phyloP scores from a whole-genome alignment of 2,329 filamentous ascomycete species.

The Cercospora zeina region DNA sequence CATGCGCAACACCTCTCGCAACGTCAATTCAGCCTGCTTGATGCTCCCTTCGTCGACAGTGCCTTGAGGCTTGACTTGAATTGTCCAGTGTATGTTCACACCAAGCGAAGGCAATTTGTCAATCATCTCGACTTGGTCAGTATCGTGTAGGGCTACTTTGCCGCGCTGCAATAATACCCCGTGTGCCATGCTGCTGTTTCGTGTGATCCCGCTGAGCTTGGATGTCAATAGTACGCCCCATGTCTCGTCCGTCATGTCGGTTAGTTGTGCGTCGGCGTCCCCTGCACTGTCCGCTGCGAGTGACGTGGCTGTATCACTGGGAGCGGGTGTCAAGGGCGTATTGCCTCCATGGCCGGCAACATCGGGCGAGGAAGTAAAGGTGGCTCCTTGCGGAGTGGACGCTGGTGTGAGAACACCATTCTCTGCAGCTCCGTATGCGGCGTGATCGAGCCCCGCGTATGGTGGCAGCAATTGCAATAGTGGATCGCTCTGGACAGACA shows the following conservation, averaged over 20 bases:
- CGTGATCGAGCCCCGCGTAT: slow-evolving; percentile 8
- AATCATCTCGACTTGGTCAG: slow-evolving; percentile 1
- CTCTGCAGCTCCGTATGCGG: slow-evolving; percentile 27
- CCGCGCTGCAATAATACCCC: slow-evolving; percentile 49
- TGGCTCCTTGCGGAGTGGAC: slow-evolving; percentile 58
- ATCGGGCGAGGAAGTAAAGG: slow-evolving; percentile 37
- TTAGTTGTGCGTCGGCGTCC: slow-evolving; percentile 66
- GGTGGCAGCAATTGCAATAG: slow-evolving; percentile 29
- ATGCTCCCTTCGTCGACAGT: slow-evolving; percentile 40
- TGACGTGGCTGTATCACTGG: slow-evolving; percentile 48
- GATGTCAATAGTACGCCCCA: slow-evolving; percentile 67
- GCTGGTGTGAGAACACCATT: slow-evolving; percentile 59
- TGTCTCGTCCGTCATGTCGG: slow-evolving; percentile 72
- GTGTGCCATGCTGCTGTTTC: slow-evolving; percentile 44
- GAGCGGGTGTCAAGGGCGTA: slow-evolving; percentile 47
- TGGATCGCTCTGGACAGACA: slow-evolving; percentile 28
- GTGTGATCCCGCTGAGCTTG: slow-evolving; percentile 42
- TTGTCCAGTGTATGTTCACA: slow-evolving; percentile 51
- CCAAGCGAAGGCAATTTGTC: slow-evolving; percentile 38
- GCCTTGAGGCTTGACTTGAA: slow-evolving; percentile 44
- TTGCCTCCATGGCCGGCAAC: slow-evolving; percentile 29
- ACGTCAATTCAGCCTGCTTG: slow-evolving; percentile 57
- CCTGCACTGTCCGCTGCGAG: slow-evolving; percentile 44
- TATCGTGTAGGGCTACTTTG: slow-evolving; percentile 4
- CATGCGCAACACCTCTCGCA: slow-evolving; percentile 69